Base-by-base conservation (phyloP, 2,329 filamentous ascomycete species). In the Nothopassalora personata region DNA sequence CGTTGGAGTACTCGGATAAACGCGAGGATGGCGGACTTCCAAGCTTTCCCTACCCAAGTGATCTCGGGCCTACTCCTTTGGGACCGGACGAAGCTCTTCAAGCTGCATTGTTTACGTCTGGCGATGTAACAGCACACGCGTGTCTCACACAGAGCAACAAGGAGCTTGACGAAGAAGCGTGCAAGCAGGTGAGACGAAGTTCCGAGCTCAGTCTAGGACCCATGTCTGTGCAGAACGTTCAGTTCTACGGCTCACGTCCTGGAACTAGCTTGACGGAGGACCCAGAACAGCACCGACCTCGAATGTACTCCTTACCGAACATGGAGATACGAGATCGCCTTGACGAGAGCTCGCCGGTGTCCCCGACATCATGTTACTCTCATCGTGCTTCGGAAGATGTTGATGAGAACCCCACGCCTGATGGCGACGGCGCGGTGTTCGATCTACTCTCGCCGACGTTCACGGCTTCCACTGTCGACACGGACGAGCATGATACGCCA, bases 391-490 rank as follows among this genome's bases (percentile, higher is more conserved):
- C 54, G 4, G 36, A 58, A 13, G 19, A 57, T 43, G 15, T 31
- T 50, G 46, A 63, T 33, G 52, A 58, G n/a, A 46, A 58, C 27
- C 36, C 57, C 8, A 57, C 57, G 4, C 55, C 59, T 6, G 50
- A 53, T 19, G 57, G 60, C 30, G 53, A 64, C 18, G 33, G 60
- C 31, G 59, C 18, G 11, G 47, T 48, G 51, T 61, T 66, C 53
- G 67, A 66, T 49, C 58, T 70, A 28, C 56, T 58, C 23, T 73
- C 72, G 4, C 72, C 72, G 8, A 70, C 69, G 11, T 72, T 73
- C 60, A 68, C 66, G 33, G 69, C 66, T 45, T 66, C 65, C 34
- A 73, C 72, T 15, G 53, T 72, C 27, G 71, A 68, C 60, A 69
- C 69, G 11, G 64, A 57, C 28, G 68, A 63, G 53, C 46, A 68